Evolutionary conservation across 805 yeast genomes (phyloP), one percentile per base, ranked within the genome.

Genomic region (Komagataella kurtzmanii): DNA sequence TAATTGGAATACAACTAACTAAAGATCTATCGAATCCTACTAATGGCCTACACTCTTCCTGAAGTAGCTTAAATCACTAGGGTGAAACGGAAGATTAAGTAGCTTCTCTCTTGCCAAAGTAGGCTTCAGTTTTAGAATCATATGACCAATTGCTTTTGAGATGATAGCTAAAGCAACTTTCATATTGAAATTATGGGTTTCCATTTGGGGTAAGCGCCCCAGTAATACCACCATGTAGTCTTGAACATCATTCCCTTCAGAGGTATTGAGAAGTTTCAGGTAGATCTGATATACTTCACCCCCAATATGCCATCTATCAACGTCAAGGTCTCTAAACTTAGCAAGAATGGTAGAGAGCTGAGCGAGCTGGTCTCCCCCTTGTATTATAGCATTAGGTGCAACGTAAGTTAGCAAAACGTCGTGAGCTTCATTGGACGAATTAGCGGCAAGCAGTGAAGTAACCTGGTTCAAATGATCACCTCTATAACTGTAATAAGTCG

Each of bases 371-470:
- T 57, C 49, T 12, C 63, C 66, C 52, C 76, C 74, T n/a, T 76
- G 70, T 14, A 82, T 75, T 1, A 90, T 77, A 3, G 83, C 76
- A 12, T 65, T 63, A 7, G 98, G 98, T 0, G 91, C 98, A 30
- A 88, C 83, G 3, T 71, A 62, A 1, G 68, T 60, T 7, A 81
- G 58, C 3, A 87, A 65, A 1, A 79, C 66, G 2, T 66, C 61
- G 59, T 87, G 93, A 0, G 96, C 96, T 45, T 77, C 80, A 0
- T 65, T 70, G 69, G 77, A 77, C 49, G 75, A 63, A 8, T 69
- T 71, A 0, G 96, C 96, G 10, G 70, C 72, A 1, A 88, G 65
- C 48, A 84, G 73, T 24, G 82, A 77, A 48, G 73, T 69, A 1
- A 82, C 80, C 57, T 88, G 88, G 14, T 74, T 69, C 66, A 81